These are phyloP conservation scores for Suillus lakei DNA, from an alignment of 768 basidiomycete genomes.

Conservation along the genomic window DNA sequence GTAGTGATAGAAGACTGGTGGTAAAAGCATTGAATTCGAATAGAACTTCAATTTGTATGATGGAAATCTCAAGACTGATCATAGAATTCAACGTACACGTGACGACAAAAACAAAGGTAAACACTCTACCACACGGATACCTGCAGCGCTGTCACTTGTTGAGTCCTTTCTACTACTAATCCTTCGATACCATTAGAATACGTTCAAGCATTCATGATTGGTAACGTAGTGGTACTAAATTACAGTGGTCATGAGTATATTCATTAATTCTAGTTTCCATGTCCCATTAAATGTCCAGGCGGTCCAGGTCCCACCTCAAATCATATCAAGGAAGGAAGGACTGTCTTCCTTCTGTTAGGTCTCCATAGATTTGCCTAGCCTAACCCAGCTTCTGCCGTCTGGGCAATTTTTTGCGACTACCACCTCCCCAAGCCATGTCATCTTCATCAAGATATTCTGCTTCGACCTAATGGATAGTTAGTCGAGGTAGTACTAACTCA, in stretches of 20 bases:
- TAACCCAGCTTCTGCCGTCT: neutral
- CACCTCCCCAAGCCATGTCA: slow-evolving; percentile 31
- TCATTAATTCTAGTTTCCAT: neutral
- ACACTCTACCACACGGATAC: neutral
- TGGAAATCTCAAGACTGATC: no score
- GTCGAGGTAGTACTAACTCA: neutral
- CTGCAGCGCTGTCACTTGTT: neutral
- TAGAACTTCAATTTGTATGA: neutral
- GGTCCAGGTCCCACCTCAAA: neutral
- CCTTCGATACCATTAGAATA: neutral
- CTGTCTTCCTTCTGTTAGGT: neutral
- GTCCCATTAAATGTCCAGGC: neutral
- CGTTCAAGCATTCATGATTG: neutral
- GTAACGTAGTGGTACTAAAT: neutral
- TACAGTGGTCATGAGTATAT: neutral
- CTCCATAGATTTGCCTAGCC: neutral
- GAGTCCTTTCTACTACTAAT: neutral
- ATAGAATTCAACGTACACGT: neutral
- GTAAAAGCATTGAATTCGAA: slow-evolving; percentile 37
- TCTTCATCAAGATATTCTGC: slow-evolving; percentile 33
- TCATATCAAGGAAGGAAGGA: neutral
- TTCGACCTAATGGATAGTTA: slow-evolving; percentile 17
- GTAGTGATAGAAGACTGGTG: slow-evolving; percentile 77
- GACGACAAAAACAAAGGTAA: neutral
- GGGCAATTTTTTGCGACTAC: slow-evolving; percentile 12